phyloP scores from a whole-genome alignment of 148 eudicot species.

The Mesembryanthemum crystallinum region DNA sequence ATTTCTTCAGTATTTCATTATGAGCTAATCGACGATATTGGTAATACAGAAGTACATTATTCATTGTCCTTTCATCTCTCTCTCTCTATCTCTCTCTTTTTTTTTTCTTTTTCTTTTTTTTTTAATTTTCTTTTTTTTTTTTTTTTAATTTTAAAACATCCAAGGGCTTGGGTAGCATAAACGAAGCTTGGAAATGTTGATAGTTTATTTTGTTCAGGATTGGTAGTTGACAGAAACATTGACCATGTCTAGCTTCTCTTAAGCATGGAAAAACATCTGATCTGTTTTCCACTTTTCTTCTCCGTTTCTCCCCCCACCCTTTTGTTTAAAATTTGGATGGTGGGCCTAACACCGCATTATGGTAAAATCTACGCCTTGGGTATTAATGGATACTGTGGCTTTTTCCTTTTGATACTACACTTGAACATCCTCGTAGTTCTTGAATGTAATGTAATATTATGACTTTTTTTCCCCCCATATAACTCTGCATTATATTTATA shows the following conservation, averaged over 20 bases:
- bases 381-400: not conserved
- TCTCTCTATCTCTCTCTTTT: no score
- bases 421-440: not conserved
- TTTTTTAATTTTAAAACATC: not conserved
- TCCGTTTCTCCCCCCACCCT: no score
- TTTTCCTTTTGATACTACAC: not conserved
- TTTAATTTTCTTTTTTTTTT: no score
- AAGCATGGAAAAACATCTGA: not conserved
- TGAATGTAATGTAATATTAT: not conserved
- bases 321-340: no score
- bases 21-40: constrained; percentile 20
- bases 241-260: not conserved
- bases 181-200: not conserved
- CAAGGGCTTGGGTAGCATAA: not conserved
- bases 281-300: no score
- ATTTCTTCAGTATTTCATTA: constrained; percentile 29
- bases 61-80: not conserved
- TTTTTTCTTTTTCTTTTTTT: no score
- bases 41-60: constrained; percentile 18
- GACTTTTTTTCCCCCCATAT: not conserved
- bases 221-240: not conserved
- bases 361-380: no score
- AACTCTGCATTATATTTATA: not conserved
- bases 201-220: not conserved
- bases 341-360: no score